These are phyloP conservation scores for Tetrapisispora fleetii DNA, from an alignment of 805 yeast genomes.

Conservation along the genomic window DNA sequence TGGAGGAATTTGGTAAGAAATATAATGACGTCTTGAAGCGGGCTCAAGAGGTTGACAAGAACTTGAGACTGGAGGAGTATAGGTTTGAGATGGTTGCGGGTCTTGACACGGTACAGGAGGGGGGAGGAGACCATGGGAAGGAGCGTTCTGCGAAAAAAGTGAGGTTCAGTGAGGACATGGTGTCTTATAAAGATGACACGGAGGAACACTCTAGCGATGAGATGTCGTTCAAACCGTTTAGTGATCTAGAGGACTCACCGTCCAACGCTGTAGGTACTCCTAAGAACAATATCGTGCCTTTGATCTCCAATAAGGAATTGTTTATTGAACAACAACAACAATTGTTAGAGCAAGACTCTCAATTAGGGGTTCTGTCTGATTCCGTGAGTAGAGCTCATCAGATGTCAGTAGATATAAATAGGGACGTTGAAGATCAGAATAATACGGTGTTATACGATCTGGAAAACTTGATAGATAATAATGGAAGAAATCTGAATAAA, in stretches of 20 bases:
- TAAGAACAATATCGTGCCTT: neutral
- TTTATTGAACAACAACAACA: constrained; percentile 40
- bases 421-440: constrained; percentile 40
- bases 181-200: neutral
- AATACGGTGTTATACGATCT: constrained; percentile 38
- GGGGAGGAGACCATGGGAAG: neutral
- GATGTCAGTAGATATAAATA: constrained; percentile 38
- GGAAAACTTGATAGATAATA: constrained; percentile 37
- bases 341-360: constrained; percentile 37
- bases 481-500: constrained; percentile 33
- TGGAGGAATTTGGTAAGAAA: neutral
- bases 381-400: constrained; percentile 38
- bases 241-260: constrained; percentile 9
- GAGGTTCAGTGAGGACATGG: constrained; percentile 16
- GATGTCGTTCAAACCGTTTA: constrained; percentile 16
- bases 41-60: constrained; percentile 9
- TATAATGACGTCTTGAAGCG: constrained; percentile 12
- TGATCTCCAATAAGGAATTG: constrained; percentile 28
- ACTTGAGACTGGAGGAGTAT: neutral
- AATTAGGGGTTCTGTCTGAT: constrained; percentile 32
- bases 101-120: neutral
- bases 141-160: constrained; percentile 12
- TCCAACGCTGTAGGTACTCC: neutral
- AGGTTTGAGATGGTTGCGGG: neutral
- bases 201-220: neutral